Evolutionary conservation across 192 early-diverging fungal genomes (phyloP), one percentile per base, ranked within the genome.

Genomic region (Coemansia sp.): DNA sequence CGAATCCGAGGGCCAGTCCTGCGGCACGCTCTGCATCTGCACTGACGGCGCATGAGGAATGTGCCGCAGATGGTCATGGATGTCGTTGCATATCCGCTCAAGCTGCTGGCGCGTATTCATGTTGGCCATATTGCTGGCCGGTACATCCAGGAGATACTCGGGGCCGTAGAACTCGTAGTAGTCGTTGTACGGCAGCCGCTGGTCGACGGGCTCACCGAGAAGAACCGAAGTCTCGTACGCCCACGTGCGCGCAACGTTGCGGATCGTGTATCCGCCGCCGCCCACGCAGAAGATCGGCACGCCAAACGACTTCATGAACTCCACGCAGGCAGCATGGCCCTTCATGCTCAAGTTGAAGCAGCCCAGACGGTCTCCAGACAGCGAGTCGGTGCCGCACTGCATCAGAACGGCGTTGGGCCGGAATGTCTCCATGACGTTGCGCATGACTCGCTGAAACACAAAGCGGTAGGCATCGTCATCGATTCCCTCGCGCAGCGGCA

Each of bases 251-350:
- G 94, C 91, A 0, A 96, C 94, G 75, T 98, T 96, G 17, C 94
- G 86, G 74, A 97, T 94, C 0, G 97, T 99, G 75, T 99, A 99
- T 5, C 97, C 97, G 37, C 97, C 97, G 20, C 97, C 97, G 54
- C 97, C 97, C 3, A 97, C 76, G 40, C 95, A 89, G 48, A 99
- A 69, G 83, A 99, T 80, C 20, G 97, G 97, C 32, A 99, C 82
- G 65, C 91, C 88, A 74, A 97, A 93, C 11, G 86, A 88, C 63
- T 95, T 96, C 73, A 97, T 92, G 78, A 93, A 97, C 63, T 88
- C 88, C 6, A 97, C 93, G 74, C 97, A 99, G 50, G 87, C 87
- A 6, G 94, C 97, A 59, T 99, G 97, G 12, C 97, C 97, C 39
- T 88, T 76, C 87, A 96, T 93, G 40, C 90, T 92, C 46, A 99